Percentiles rank a stretch among this genome's conserved stretches.
These are phyloP conservation scores for Podospora appendiculata DNA, from an alignment of 495 filamentous ascomycete species.

Conservation along the genomic window DNA sequence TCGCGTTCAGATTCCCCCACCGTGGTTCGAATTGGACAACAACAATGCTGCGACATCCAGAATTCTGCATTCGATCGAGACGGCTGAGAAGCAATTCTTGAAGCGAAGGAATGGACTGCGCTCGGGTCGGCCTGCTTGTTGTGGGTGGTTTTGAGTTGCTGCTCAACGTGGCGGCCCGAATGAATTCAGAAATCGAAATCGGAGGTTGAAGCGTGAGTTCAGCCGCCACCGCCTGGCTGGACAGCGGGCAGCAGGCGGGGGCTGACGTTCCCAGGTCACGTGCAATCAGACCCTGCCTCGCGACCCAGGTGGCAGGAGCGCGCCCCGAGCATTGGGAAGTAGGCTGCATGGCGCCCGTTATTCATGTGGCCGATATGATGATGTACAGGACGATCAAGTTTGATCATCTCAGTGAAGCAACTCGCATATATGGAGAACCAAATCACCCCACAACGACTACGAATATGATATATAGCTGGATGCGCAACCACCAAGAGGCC, in stretches of 20 bases:
- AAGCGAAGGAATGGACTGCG: no score
- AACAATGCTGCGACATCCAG: slow-evolving; percentile 11
- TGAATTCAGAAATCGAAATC: not conserved
- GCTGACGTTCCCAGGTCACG: slow-evolving; percentile 10
- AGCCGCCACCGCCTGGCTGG: slow-evolving; percentile 5
- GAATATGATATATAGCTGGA: no score
- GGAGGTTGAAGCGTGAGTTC: slow-evolving; percentile 6
- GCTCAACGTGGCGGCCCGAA: not conserved
- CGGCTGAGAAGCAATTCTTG: not conserved
- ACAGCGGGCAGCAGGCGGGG: not conserved
- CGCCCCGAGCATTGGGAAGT: no score
- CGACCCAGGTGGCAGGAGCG: not conserved
- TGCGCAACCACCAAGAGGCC: no score
- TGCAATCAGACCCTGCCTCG: not conserved
- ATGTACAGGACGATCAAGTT: no score
- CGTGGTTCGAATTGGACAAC: slow-evolving; percentile 4
- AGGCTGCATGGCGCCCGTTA: not conserved
- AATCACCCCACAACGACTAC: no score
- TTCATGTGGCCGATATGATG: not conserved
- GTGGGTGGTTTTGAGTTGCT: no score
- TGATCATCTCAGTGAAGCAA: no score
- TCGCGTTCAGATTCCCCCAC: slow-evolving; percentile 17
- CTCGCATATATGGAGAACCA: no score
- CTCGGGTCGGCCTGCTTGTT: no score
- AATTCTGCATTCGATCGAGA: slow-evolving; percentile 1